phyloP scores from a whole-genome alignment of 1,284 basidiomycete species.

The Neotropicomus parvogracilis region DNA sequence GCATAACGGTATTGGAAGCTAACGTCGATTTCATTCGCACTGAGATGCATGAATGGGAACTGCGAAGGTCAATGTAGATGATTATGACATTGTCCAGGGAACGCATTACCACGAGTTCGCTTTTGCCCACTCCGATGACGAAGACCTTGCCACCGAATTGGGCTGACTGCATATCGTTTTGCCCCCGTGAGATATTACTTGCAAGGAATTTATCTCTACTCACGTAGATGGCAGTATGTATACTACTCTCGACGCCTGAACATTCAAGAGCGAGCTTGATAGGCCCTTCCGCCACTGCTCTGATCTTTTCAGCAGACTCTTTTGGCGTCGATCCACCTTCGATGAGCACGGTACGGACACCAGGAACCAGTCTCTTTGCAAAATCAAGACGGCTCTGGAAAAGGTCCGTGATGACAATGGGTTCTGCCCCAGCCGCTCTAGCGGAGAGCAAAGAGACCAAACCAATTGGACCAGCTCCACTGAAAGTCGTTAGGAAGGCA shows the following conservation, averaged over 20 bases:
- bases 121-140: slow-evolving; percentile 62
- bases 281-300: slow-evolving; percentile 42
- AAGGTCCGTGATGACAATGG: slow-evolving; percentile 78
- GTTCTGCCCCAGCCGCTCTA: slow-evolving; percentile 74
- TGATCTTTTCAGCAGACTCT: slow-evolving; percentile 49
- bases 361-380: slow-evolving; percentile 74
- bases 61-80: slow-evolving; percentile 21
- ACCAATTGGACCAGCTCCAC: slow-evolving; percentile 84
- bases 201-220: slow-evolving; percentile 20
- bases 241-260: slow-evolving; percentile 73
- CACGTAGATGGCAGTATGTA: slow-evolving; percentile 66
- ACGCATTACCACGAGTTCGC: slow-evolving; percentile 46
- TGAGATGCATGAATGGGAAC: slow-evolving; percentile 69
- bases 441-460: slow-evolving; percentile 76
- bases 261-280: slow-evolving; percentile 63
- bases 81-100: background rate
- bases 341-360: slow-evolving; percentile 56
- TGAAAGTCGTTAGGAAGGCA: slow-evolving; percentile 24
- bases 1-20: slow-evolving; percentile 64
- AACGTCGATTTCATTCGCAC: slow-evolving; percentile 62
- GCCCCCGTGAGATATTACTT: background rate
- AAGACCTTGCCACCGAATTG: slow-evolving; percentile 62
- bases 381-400: slow-evolving; percentile 78
- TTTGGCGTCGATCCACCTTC: slow-evolving; percentile 41
- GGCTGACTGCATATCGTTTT: slow-evolving; percentile 39